A percentile compares a stretch with the other conserved stretches of the same genome.
phyloP scores from a whole-genome alignment of 805 yeast genomes.

The Metschnikowia colocasiae region DNA sequence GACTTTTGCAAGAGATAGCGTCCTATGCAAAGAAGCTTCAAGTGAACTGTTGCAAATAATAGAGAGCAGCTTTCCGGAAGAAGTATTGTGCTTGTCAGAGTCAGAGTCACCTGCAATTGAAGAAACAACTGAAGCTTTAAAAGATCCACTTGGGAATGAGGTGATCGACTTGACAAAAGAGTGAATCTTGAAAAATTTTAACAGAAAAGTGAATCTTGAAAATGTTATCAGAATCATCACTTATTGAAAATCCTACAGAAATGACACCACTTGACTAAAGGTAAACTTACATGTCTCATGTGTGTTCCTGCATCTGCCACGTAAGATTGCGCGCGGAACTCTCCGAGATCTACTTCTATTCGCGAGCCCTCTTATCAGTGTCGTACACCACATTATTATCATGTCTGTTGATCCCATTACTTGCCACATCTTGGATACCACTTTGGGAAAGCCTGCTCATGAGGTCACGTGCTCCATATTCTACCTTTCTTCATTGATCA shows the following conservation, averaged over 20 bases:
- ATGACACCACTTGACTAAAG: too few relatives aligned
- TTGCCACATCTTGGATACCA: slow-evolving; percentile 86
- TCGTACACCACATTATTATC: neutral
- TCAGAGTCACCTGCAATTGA: neutral
- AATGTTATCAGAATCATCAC: too few relatives aligned
- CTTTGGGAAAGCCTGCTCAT: slow-evolving; percentile 75
- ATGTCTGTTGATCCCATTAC: slow-evolving; percentile 59
- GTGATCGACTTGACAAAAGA: slow-evolving; percentile 4
- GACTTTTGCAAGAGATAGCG: neutral
- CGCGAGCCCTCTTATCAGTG: neutral
- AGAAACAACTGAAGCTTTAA: neutral
- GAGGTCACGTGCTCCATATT: slow-evolving; percentile 67
- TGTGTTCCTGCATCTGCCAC: neutral
- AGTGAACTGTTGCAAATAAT: neutral
- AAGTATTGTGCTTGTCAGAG: neutral
- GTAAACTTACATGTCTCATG: too few relatives aligned
- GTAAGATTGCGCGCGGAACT: neutral
- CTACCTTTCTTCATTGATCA: slow-evolving; percentile 27
- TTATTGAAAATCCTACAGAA: too few relatives aligned
- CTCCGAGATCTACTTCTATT: neutral
- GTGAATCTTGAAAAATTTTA: too few relatives aligned
- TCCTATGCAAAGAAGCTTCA: neutral
- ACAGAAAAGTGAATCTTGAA: too few relatives aligned
- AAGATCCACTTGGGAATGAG: neutral
- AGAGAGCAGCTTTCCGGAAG: neutral